phyloP scores from a whole-genome alignment of 768 basidiomycete species.

The Melanogaster broomeanus region DNA sequence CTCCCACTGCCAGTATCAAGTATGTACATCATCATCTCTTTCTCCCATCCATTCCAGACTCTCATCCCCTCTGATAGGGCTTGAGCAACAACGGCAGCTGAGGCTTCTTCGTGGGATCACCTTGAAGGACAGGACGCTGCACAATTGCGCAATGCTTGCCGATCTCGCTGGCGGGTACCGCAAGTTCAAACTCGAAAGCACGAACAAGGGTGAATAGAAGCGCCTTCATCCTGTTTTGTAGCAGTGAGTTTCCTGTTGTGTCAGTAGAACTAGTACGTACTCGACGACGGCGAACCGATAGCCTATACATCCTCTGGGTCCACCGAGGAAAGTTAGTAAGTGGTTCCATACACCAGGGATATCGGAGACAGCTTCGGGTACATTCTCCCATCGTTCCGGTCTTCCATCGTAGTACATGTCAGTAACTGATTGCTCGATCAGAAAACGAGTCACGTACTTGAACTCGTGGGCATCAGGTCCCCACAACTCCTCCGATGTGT shows the following conservation, averaged over 20 bases:
- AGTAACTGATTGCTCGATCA: too few species aligned
- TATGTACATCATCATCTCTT: too few species aligned
- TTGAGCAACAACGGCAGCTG: constrained; percentile 14
- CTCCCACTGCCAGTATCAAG: too few species aligned
- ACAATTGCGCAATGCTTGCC: too few species aligned
- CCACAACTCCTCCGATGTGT: background rate
- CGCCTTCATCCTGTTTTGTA: constrained; percentile 42
- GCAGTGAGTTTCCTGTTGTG: too few species aligned
- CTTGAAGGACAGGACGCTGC: constrained; percentile 6
- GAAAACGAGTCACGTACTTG: background rate
- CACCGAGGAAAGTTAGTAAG: background rate
- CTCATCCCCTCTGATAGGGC: constrained; percentile 1
- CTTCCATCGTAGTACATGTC: background rate
- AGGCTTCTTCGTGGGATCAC: background rate
- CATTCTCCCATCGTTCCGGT: constrained; percentile 3
- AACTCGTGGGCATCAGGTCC: constrained; percentile 4
- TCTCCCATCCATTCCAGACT: too few species aligned
- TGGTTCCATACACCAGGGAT: background rate
- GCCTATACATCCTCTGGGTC: too few species aligned
- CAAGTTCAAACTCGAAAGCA: constrained; percentile 34
- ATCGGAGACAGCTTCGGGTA: background rate
- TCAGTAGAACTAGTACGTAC: background rate
- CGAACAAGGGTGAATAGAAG: constrained; percentile 51
- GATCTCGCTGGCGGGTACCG: too few species aligned
- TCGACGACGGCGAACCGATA: background rate